Base-by-base conservation (phyloP, 2,329 filamentous ascomycete species). In the Calonectria hongkongensis region DNA sequence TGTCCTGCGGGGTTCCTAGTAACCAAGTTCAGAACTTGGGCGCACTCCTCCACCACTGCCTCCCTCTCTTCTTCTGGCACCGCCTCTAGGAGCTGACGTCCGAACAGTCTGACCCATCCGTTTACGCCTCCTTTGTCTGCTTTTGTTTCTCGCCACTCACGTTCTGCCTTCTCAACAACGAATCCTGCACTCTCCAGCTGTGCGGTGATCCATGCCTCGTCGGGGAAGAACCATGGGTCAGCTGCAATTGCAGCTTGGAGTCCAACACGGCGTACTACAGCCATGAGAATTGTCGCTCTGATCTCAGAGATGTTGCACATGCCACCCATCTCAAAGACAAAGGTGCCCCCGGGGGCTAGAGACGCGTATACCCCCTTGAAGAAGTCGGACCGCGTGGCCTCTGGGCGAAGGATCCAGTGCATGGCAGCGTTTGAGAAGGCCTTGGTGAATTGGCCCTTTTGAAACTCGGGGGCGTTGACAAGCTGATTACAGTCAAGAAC, bases 181-280 rank as follows among this genome's bases (percentile, higher is more conserved):
- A 87, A 89, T 28, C 87, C 88, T 21, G 86, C 87, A 2, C 86
- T 86, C 62, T 84, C 82, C 27, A 85, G 80, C 73, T 88, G 84
- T 72, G 86, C 78, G 39, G 76, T 82, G 81, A 90, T 88, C 91
- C 91, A 93, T 0, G 75, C 81, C 78, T 92, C 91, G 74, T 92
- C 91, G 0, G 93, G 92, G 81, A 94, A 95, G 82, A 93, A 94
- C 93, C 93, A 95, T 5, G 93, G 93, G 73, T 89, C 88, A 0
- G 84, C 86, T 16, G 86, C 87, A 25, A 85, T 73, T 0, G 89
- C 89, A 12, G 84, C 82, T n/a, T 84, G 78, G 2, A 92, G 75
- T 0, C 89, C 85, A 0, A 91, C 80, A 1, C 90, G 88, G 1
- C 88, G 86, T 18, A 86, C 82, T 1, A 93, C 84, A 2, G 88